Evolutionary conservation across 139 green algal genomes (phyloP), one percentile per base, ranked within the genome.

Genomic region (Yamagishiella unicocca): DNA sequence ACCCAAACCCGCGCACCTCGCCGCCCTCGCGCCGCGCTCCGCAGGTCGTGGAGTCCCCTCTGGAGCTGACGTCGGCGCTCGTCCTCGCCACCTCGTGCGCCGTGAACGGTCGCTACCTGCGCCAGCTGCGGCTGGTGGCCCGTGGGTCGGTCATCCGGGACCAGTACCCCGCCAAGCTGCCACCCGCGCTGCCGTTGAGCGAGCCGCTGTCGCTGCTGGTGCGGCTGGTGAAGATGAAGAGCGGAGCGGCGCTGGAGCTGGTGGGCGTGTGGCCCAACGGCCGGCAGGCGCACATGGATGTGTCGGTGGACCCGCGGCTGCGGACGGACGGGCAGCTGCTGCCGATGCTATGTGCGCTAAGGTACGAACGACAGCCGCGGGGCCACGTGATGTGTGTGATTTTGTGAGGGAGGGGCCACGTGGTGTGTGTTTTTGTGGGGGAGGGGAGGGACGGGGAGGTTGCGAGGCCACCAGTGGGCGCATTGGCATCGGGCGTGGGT

Each of bases 151-250:
- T 55, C 8, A 42, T 86, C 40, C 62, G 64, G 31, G 80, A 77
- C 7, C 80, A 68, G 31, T n/a, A 55, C 24, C 80, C 80, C 35
- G 14, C 61, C 40, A 37, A 12, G 5, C 80, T 77, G 45, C 81
- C 81, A 33, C 66, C 64, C 31, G 62, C 81, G 64, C 66, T 78
- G 66, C 62, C 81, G 35, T 43, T 78, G 31, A 35, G 14, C 14
- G 81, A 87, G 64, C 81, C 64, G 64, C 81, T 87, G 66, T 54
- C 45, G 25, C 24, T 87, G 66, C 33, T 87, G 81, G 81, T 79
- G 43, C 81, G 81, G 24, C 81, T 87, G 21, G 24, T 7, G 29
- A 6, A 10, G 19, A 87, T 68, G 64, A 31, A 64, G 33, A 43
- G 45, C 6, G 81, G 81, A 2, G 81, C 81, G 33, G 64, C 46